Percentiles rank a stretch among this genome's conserved stretches.
phyloP scores from a whole-genome alignment of 177 flowering plant species.

The Vitis hybrid region DNA sequence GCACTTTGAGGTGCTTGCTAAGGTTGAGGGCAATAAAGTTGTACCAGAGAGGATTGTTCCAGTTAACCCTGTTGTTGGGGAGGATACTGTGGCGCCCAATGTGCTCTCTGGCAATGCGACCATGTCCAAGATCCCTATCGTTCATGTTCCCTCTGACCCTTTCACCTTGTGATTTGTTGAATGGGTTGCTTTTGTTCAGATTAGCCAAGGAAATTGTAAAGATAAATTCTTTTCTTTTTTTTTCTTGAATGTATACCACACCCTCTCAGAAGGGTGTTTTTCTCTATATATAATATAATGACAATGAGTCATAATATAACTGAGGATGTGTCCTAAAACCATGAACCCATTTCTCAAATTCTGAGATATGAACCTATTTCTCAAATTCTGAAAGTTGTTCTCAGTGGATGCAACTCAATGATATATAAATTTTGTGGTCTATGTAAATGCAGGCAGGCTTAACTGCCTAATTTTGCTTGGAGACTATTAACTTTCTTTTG shows the following conservation, averaged over 20 bases:
- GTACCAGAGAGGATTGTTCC: slow-evolving; percentile 71
- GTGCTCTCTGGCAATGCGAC: slow-evolving; percentile 44
- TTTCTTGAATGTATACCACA: background rate
- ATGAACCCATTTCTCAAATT: background rate
- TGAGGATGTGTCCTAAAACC: background rate
- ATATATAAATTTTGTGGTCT: no score
- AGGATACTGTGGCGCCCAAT: slow-evolving; percentile 53
- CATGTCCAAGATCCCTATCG: slow-evolving; percentile 45
- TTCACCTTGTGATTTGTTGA: slow-evolving; percentile 44
- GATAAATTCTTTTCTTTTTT: background rate
- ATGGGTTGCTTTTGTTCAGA: background rate
- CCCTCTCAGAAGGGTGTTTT: background rate
- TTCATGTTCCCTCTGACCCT: slow-evolving; percentile 50
- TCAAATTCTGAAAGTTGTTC: background rate
- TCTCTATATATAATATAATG: background rate
- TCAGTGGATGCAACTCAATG: no score
- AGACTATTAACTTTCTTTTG: no score
- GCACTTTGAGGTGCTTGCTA: slow-evolving; percentile 92
- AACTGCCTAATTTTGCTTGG: no score
- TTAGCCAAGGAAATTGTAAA: slow-evolving; percentile 8
- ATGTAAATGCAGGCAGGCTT: no score
- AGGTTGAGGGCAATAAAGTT: slow-evolving; percentile 80
- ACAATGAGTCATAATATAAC: background rate
- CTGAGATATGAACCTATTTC: background rate
- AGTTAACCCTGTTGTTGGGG: slow-evolving; percentile 57